These are phyloP conservation scores for Brachypodium distachyon DNA, from an alignment of 202 grass and related monocot species.

Conservation along the genomic window DNA sequence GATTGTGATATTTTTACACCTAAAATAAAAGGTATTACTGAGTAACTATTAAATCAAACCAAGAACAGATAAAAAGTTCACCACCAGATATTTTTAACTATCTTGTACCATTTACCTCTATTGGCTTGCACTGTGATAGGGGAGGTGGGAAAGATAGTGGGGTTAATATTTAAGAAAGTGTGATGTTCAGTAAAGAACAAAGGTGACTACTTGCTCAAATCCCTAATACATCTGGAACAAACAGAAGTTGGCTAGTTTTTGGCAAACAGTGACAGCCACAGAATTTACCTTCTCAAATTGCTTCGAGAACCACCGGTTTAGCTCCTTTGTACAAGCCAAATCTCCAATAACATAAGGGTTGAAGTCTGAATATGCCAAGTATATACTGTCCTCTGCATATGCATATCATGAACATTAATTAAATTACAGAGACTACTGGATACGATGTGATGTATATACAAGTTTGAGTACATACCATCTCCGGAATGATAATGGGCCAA, in stretches of 20 bases:
- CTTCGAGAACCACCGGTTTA: conserved; percentile 91
- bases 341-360: conserved; percentile 80
- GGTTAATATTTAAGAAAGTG: neutral
- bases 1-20: neutral
- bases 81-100: neutral
- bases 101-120: neutral
- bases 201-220: neutral
- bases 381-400: conserved; percentile 89
- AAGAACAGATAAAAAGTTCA: neutral
- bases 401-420: conserved; percentile 28
- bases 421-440: neutral
- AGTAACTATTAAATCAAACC: neutral
- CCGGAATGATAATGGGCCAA: conserved; percentile 96
- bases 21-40: neutral
- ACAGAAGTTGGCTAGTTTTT: neutral
- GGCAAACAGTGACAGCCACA: conserved; percentile 4
- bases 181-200: neutral
- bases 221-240: neutral
- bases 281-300: conserved; percentile 89
- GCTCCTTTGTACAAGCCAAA: conserved; percentile 74
- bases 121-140: neutral
- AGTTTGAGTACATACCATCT: conserved; percentile 50
- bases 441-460: neutral
- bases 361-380: conserved; percentile 88
- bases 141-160: neutral